Percentiles rank a stretch among this genome's conserved stretches.
Conservation (phyloP, 768 basidiomycete species). For the Kwoniella pini region DNA sequence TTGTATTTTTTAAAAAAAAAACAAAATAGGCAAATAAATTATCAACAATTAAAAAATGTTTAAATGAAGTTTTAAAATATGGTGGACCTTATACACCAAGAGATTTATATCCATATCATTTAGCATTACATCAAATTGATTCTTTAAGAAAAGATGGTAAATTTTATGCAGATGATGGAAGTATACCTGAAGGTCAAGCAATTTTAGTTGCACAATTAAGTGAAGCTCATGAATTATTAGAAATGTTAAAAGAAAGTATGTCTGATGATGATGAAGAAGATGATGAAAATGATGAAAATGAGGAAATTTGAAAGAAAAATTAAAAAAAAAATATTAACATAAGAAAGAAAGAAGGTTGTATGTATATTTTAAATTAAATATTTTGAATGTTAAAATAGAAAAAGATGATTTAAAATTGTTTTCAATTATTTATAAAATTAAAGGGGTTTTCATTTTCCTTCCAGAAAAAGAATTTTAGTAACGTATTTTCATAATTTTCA, state of each 20-base stretch:
- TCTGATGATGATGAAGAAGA: conserved; percentile 54
- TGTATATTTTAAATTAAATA: no score
- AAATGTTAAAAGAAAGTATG: conserved; percentile 67
- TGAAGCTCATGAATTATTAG: conserved; percentile 92
- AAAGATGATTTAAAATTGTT: no score
- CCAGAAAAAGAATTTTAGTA: no score
- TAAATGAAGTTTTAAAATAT: conserved; percentile 93
- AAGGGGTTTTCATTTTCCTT: no score
- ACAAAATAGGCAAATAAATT: conserved; percentile 94
- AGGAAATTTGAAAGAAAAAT: not conserved
- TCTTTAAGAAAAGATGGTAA: conserved; percentile 89
- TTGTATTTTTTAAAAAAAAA: no score
- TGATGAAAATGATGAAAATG: conserved; percentile 39
- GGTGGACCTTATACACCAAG: conserved; percentile 89
- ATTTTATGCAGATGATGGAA: conserved; percentile 83
- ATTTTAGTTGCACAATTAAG: conserved; percentile 93
- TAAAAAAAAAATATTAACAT: no score
- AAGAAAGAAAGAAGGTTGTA: no score
- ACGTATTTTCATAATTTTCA: no score
- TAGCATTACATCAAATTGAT: conserved; percentile 93
- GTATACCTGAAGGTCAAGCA: conserved; percentile 92
- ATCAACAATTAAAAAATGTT: conserved; percentile 92
- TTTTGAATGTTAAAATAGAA: no score
- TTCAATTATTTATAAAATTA: no score
- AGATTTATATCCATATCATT: conserved; percentile 93